Evolutionary conservation across 352 stramenopile genomes (phyloP), one percentile per base, ranked within the genome.

Genomic region (Pythium oligandrum): DNA sequence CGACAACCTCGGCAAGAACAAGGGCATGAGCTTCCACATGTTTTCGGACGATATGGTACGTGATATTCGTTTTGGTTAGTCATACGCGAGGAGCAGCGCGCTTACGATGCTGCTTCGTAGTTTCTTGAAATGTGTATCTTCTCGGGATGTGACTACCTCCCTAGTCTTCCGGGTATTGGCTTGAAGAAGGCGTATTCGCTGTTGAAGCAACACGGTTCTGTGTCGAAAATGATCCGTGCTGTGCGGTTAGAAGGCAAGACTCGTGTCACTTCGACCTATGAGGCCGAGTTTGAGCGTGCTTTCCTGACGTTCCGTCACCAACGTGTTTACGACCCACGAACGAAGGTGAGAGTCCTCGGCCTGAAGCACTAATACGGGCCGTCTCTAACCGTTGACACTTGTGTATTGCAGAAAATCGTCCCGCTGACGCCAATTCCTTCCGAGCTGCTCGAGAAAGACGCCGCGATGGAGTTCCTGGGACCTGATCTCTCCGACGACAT

Each of bases 61-160:
- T 37, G 9, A 7, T 43, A 8, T n/a, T 6, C 4, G 4, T 39
- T 38, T 2, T 4, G 35, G 46, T 58, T 47, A 40, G 44, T 17
- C 4, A 49, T 48, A 10, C 39, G 17, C 49, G 17, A 1, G 31
- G 12, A 44, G 31, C 12, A 31, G 31, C 11, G 34, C 47, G 42
- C 47, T 34, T 33, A 11, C 31, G 32, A 37, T 46, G 42, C 4
- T 31, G 4, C 44, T 26, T n/a, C 50, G 6, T 34, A 93, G 83
- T 91, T 93, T 58, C 61, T 93, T 2, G 80, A 93, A 38, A 93
- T 96, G 87, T 97, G 89, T 57, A 94, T 97, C 37, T 81, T 97
- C 55, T 93, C 83, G 17, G 89, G 89, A 2, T 97, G 89, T 64
- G 89, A 97, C 59, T 97, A 97, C 45, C 58, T 95, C 3, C 47